phyloP scores from a whole-genome alignment of 164 flowering plant species.

The Hamamelis virginiana region DNA sequence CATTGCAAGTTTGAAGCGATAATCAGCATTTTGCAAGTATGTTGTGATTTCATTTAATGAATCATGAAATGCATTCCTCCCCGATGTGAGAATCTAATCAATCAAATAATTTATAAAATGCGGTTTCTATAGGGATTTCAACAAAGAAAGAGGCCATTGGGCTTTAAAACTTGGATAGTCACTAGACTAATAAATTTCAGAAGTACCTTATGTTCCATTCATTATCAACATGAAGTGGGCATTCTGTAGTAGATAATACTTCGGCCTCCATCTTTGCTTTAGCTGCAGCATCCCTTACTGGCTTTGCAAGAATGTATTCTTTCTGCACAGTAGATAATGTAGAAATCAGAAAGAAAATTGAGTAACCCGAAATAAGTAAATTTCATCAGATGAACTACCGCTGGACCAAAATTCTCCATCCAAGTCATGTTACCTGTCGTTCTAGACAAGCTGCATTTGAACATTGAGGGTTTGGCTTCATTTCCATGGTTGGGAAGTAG shows the following conservation, averaged over 20 bases:
- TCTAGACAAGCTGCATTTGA: constrained; percentile 83
- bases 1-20: too few relatives aligned
- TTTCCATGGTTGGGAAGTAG: constrained; percentile 94
- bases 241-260: constrained; percentile 34
- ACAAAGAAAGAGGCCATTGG: neutral
- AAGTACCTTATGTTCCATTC: constrained; percentile 93
- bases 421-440: constrained; percentile 63
- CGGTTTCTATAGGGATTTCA: neutral
- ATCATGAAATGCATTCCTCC: too few relatives aligned
- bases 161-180: neutral
- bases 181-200: neutral
- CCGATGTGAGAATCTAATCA: too few relatives aligned
- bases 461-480: constrained; percentile 98
- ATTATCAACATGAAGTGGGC: constrained; percentile 79
- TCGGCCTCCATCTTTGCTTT: constrained; percentile 88
- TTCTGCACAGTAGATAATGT: constrained; percentile 46
- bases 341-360: constrained; percentile 17
- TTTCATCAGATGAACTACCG: neutral
- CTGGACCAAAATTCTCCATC: constrained; percentile 8
- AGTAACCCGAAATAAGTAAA: constrained; percentile 6
- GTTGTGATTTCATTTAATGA: too few relatives aligned
- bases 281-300: constrained; percentile 85
- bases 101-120: too few relatives aligned
- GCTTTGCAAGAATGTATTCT: constrained; percentile 66
- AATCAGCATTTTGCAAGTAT: too few relatives aligned